A percentile compares a stretch with the other conserved stretches of the same genome.
These are phyloP conservation scores for Stemphylium vesicarium DNA, from an alignment of 2,329 filamentous ascomycete species.

Conservation along the genomic window DNA sequence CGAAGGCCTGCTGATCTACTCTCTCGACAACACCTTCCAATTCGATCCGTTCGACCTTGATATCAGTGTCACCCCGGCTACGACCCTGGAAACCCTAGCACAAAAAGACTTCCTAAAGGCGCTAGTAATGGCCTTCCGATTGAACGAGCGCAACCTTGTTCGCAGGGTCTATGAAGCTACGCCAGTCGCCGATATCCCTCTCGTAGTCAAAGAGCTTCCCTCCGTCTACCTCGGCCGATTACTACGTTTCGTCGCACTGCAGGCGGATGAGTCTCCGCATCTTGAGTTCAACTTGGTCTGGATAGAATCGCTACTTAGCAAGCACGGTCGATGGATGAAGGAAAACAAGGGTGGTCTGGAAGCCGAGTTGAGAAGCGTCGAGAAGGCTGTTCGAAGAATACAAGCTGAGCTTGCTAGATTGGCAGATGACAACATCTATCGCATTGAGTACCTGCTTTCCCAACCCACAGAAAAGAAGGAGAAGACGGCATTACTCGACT, in stretches of 20 bases:
- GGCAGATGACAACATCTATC: conserved; percentile 87
- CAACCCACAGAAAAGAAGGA: conserved; percentile 53
- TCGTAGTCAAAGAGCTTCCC: conserved; percentile 81
- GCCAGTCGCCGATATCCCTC: conserved; percentile 73
- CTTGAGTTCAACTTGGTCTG: conserved; percentile 93
- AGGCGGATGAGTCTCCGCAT: conserved; percentile 89
- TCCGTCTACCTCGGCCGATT: conserved; percentile 84
- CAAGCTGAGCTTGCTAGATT: conserved; percentile 81
- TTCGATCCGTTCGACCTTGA: conserved; percentile 98
- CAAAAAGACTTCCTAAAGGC: conserved; percentile 88
- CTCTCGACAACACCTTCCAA: conserved; percentile 78
- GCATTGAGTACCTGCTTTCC: conserved; percentile 79
- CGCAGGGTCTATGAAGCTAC: conserved; percentile 85
- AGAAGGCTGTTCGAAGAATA: conserved; percentile 80
- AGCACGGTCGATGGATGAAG: conserved; percentile 84
- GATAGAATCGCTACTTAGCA: conserved; percentile 81
- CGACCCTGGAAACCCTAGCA: conserved; percentile 68
- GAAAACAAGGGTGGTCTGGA: conserved; percentile 81
- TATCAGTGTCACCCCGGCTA: conserved; percentile 88
- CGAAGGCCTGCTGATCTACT: conserved; percentile 92
- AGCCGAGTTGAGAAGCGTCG: conserved; percentile 81
- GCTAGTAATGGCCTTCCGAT: conserved; percentile 93
- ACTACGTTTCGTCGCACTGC: conserved; percentile 83
- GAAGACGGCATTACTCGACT: conserved; percentile 34
- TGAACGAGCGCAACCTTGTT: conserved; percentile 84